Evolutionary conservation across 495 filamentous ascomycete species (phyloP).

Genomic region (Zalerion maritima): DNA sequence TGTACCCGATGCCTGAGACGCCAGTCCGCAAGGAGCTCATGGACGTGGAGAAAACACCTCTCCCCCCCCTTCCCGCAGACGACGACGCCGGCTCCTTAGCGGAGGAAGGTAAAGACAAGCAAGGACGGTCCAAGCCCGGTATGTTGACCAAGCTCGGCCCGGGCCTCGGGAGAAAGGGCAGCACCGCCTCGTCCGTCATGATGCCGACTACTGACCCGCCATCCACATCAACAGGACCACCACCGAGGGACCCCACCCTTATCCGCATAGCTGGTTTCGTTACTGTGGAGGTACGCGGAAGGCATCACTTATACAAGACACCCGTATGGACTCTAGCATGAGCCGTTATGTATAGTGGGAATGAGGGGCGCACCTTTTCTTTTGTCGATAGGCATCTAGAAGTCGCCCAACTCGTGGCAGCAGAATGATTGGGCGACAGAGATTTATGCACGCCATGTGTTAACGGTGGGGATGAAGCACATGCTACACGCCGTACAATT

Average conservation of each 20-base stretch:
- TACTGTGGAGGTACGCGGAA: slow-evolving; percentile 68
- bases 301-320: slow-evolving; percentile 74
- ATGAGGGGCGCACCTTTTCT: too few species aligned
- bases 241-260: slow-evolving; percentile 30
- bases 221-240: slow-evolving; percentile 24
- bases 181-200: slow-evolving; percentile 13
- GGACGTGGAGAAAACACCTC: slow-evolving; percentile 60
- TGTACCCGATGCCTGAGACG: slow-evolving; percentile 65
- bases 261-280: slow-evolving; percentile 79
- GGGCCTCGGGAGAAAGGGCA: slow-evolving; percentile 23
- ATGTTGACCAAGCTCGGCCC: slow-evolving; percentile 18
- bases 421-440: too few species aligned
- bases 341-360: too few species aligned
- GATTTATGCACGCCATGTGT: too few species aligned
- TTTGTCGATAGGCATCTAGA: too few species aligned
- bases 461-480: too few species aligned
- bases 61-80: slow-evolving; percentile 53
- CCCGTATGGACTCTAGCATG: slow-evolving; percentile 64
- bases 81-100: slow-evolving; percentile 29
- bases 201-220: slow-evolving; percentile 12
- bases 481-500: too few species aligned
- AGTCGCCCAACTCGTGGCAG: too few species aligned
- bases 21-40: slow-evolving; percentile 53
- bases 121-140: slow-evolving; percentile 18
- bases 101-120: slow-evolving; percentile 29